Evolutionary conservation across 1,284 basidiomycete genomes (phyloP).

Genomic region (Moesziomyces globuligerus): DNA sequence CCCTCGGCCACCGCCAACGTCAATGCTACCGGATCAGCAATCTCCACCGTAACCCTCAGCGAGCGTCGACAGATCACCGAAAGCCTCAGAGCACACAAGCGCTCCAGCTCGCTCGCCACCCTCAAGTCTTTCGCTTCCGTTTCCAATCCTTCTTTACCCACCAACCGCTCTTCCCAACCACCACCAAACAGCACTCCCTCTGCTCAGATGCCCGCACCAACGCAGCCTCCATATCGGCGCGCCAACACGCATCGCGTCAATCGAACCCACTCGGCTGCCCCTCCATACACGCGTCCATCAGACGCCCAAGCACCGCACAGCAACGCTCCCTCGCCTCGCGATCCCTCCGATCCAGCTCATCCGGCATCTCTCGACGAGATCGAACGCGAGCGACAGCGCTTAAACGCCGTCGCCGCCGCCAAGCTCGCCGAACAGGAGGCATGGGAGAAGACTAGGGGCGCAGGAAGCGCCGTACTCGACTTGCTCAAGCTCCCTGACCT

Average conservation of each 20-base stretch:
- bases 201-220: conserved; percentile 29
- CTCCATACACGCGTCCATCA: conserved; percentile 14
- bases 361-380: conserved; percentile 18
- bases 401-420: conserved; percentile 48
- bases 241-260: conserved; percentile 24
- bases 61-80: conserved; percentile 33
- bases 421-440: conserved; percentile 54
- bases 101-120: conserved; percentile 39
- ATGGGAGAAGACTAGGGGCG: conserved; percentile 62
- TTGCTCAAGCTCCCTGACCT: conserved; percentile 43
- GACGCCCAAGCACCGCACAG: not conserved
- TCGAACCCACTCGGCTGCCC: conserved; percentile 31
- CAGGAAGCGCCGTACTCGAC: conserved; percentile 59
- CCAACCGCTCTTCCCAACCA: not conserved
- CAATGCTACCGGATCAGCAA: conserved; percentile 35
- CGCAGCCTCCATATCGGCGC: conserved; percentile 34
- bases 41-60: conserved; percentile 24
- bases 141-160: conserved; percentile 12
- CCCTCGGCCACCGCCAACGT: conserved; percentile 32
- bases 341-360: conserved; percentile 5
- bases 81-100: conserved; percentile 25
- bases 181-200: conserved; percentile 6
- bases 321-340: not conserved
- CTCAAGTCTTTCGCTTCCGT: conserved; percentile 25
- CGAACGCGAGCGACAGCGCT: conserved; percentile 40